Conservation (phyloP, 2,329 filamentous ascomycete genomes). For the Sarocladium oryzae region DNA sequence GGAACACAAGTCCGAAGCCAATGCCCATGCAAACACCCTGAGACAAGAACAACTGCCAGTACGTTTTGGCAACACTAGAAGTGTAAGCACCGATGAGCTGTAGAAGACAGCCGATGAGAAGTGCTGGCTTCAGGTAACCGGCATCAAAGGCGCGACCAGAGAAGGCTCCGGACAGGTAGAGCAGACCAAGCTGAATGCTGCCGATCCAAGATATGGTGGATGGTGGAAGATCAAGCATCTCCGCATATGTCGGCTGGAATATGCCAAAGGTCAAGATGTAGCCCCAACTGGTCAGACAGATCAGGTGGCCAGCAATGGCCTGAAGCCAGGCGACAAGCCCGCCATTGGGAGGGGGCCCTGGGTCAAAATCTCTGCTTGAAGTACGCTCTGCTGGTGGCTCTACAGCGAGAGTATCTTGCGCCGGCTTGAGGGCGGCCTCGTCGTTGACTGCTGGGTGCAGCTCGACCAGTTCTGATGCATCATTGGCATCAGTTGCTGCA, state of each 20-base stretch:
- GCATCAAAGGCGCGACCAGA: constrained; percentile 36
- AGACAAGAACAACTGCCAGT: constrained; percentile 42
- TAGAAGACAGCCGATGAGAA: constrained; percentile 31
- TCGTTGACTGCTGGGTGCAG: no score
- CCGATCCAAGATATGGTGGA: constrained; percentile 41
- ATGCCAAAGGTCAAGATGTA: constrained; percentile 43
- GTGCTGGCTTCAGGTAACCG: constrained; percentile 29
- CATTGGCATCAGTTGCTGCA: no score
- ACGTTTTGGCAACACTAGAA: constrained; percentile 34
- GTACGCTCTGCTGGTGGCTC: not conserved
- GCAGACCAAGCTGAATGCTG: constrained; percentile 37
- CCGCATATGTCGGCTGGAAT: constrained; percentile 45
- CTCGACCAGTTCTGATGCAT: no score
- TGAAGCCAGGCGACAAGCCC: constrained; percentile 43
- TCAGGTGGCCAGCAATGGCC: constrained; percentile 38
- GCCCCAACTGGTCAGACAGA: constrained; percentile 45
- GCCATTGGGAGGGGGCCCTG: constrained; percentile 33
- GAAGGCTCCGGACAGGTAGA: constrained; percentile 33
- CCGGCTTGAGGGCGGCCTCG: no score
- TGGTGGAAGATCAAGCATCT: constrained; percentile 29
- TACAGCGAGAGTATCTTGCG: no score
- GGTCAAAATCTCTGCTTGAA: not conserved
- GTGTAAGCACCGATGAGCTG: constrained; percentile 40
- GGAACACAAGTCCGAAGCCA: constrained; percentile 48
- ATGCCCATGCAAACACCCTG: constrained; percentile 53